phyloP scores from a whole-genome alignment of 805 yeast genomes.

The Ascoidea tarda region DNA sequence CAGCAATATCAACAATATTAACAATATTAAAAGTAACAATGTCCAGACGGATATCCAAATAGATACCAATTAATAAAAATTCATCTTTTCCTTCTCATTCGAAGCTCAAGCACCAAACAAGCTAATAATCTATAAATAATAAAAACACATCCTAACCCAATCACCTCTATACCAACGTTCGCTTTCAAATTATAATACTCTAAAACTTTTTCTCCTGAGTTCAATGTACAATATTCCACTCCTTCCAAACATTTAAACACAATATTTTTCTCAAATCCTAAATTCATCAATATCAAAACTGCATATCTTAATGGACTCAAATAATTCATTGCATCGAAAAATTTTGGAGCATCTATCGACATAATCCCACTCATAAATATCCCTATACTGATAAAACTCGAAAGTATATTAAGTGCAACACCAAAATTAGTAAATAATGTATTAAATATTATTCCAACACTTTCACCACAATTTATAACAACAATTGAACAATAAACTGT shows the following conservation, averaged over 20 bases:
- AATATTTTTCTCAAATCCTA: constrained; percentile 38
- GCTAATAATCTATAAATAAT: constrained; percentile 24
- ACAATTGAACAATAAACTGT: constrained; percentile 38
- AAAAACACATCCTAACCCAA: constrained; percentile 21
- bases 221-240: constrained; percentile 29
- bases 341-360: constrained; percentile 61
- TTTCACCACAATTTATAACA: constrained; percentile 66
- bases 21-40: too few species aligned
- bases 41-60: too few species aligned
- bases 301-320: constrained; percentile 68
- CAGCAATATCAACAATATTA: too few species aligned
- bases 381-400: constrained; percentile 54
- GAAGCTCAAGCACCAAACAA: constrained; percentile 6
- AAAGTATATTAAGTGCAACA: constrained; percentile 61
- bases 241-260: constrained; percentile 35
- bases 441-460: constrained; percentile 70
- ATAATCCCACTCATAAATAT: constrained; percentile 76
- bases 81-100: background rate
- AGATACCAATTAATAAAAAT: too few species aligned
- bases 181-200: constrained; percentile 31
- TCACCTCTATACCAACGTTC: constrained; percentile 23
- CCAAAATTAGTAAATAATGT: constrained; percentile 65
- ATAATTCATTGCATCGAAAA: constrained; percentile 59
- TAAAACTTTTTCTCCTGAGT: constrained; percentile 41
- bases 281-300: constrained; percentile 42